These are phyloP conservation scores for Spirogloea muscicola DNA, from an alignment of 139 green algal genomes.

Conservation along the genomic window DNA sequence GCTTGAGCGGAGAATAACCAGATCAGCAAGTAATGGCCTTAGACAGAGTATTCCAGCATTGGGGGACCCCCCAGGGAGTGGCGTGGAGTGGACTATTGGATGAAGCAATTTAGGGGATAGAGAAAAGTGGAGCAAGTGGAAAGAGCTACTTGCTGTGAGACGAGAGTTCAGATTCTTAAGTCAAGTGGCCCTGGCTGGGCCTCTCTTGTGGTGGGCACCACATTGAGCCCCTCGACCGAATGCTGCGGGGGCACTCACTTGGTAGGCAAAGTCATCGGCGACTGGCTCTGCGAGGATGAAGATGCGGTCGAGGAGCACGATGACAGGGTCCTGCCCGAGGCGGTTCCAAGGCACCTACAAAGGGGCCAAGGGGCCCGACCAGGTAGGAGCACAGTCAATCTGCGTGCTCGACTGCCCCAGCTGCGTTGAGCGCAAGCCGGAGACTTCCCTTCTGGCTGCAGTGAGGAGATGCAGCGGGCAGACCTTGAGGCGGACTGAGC, in stretches of 20 bases:
- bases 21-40: too few species aligned
- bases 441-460: not conserved
- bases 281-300: conserved; percentile 78
- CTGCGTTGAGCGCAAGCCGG: not conserved
- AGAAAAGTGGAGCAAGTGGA: too few species aligned
- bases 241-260: not conserved
- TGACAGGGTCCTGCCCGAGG: conserved; percentile 81
- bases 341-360: conserved; percentile 84
- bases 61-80: too few species aligned
- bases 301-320: conserved; percentile 87
- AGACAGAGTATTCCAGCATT: too few species aligned
- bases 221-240: too few species aligned
- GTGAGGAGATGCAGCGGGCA: not conserved
- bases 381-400: not conserved
- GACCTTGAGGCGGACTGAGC: conserved; percentile 80
- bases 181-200: not conserved
- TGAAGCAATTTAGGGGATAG: too few species aligned
- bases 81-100: too few species aligned
- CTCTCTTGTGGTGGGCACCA: too few species aligned
- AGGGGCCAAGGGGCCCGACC: not conserved
- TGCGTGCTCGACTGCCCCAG: not conserved
- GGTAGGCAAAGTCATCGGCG: not conserved
- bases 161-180: too few species aligned
- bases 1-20: too few species aligned
- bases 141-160: too few species aligned